Evolutionary conservation across 768 basidiomycete genomes (phyloP).

Genomic region (Melanogaster broomeanus): DNA sequence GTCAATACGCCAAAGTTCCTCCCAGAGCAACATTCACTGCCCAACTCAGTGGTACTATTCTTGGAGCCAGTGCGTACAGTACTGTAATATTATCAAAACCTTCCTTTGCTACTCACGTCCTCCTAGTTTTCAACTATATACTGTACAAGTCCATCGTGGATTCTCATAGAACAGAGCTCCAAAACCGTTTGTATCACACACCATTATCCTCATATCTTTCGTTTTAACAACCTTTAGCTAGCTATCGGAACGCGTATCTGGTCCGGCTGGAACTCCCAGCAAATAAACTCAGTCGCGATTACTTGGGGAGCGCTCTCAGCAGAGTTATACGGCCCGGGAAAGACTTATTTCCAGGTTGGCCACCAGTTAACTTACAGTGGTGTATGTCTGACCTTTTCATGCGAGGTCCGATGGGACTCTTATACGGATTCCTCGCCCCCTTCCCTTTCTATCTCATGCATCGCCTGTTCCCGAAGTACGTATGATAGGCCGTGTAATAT

Average conservation of each 20-base stretch:
- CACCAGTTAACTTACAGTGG: constrained; percentile 19
- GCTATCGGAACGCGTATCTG: constrained; percentile 16
- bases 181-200: constrained; percentile 8
- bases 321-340: constrained; percentile 52
- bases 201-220: neutral
- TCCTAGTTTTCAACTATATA: constrained; percentile 19
- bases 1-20: constrained; percentile 56
- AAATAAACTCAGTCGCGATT: constrained; percentile 54
- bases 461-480: constrained; percentile 19
- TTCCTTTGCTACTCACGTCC: neutral
- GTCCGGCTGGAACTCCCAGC: constrained; percentile 55
- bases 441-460: constrained; percentile 28
- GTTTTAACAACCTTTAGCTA: constrained; percentile 2
- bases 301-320: constrained; percentile 56
- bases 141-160: constrained; percentile 17
- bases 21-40: constrained; percentile 49
- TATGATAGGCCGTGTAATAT: constrained; percentile 3
- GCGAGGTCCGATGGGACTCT: constrained; percentile 26
- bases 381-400: neutral
- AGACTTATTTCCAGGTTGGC: constrained; percentile 44
- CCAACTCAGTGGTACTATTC: constrained; percentile 50
- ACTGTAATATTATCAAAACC: neutral
- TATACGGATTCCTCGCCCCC: constrained; percentile 33
- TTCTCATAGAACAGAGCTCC: constrained; percentile 9
- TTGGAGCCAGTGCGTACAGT: constrained; percentile 47